phyloP scores from a whole-genome alignment of 75 land plant genomes.

The Gnetum montanum region DNA sequence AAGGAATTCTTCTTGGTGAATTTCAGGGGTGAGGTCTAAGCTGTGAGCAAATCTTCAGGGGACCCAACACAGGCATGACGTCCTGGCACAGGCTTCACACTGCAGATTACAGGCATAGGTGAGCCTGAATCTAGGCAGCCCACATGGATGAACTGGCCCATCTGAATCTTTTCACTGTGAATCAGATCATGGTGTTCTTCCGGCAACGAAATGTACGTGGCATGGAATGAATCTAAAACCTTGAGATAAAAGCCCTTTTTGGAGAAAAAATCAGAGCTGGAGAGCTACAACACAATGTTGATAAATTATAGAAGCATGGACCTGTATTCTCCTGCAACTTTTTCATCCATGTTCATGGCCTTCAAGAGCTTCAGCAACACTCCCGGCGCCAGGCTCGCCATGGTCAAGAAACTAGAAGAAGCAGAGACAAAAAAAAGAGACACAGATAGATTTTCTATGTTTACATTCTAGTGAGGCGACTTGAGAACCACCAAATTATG shows the following conservation, averaged over 20 bases:
- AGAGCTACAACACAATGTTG: constrained; percentile 72
- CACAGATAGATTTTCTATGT: too few relatives aligned
- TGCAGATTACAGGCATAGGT: constrained; percentile 60
- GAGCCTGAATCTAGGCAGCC: constrained; percentile 61
- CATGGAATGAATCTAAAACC: constrained; percentile 80
- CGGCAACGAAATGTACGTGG: constrained; percentile 66
- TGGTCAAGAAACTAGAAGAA: too few relatives aligned
- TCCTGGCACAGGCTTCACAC: constrained; percentile 79
- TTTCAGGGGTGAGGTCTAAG: too few relatives aligned
- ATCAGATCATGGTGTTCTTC: constrained; percentile 78
- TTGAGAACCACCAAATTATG: too few relatives aligned
- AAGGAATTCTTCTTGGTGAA: too few relatives aligned
- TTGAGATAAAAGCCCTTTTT: constrained; percentile 78
- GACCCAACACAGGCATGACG: constrained; percentile 73
- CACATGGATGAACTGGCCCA: constrained; percentile 78
- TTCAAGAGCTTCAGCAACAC: constrained; percentile 71
- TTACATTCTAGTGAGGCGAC: too few relatives aligned
- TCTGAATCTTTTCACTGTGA: constrained; percentile 70
- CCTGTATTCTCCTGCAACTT: constrained; percentile 68
- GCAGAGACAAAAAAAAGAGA: too few relatives aligned
- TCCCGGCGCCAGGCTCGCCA: constrained; percentile 71
- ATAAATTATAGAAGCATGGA: constrained; percentile 66
- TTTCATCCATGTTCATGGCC: constrained; percentile 68
- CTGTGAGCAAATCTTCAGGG: constrained; percentile 80
- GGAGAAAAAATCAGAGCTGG: constrained; percentile 59